A percentile compares a stretch with the other conserved stretches of the same genome.
Evolutionary conservation across 495 filamentous ascomycete species (phyloP).

Genomic region (Trichocladium antarcticum): DNA sequence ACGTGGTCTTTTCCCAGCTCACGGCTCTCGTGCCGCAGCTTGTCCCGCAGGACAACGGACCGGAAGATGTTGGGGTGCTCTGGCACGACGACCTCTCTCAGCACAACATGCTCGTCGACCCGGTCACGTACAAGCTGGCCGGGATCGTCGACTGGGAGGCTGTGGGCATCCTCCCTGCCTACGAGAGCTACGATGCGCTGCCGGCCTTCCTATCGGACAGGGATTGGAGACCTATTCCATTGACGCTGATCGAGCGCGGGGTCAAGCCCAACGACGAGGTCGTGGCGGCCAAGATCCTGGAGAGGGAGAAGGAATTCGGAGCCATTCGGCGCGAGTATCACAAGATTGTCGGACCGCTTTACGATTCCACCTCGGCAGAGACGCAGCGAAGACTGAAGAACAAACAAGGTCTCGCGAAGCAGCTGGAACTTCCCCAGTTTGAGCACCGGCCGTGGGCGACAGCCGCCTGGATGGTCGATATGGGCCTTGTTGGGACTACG

Average conservation of each 20-base stretch:
- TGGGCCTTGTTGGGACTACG: background rate
- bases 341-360: conserved; percentile 3
- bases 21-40: conserved; percentile 1
- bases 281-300: background rate
- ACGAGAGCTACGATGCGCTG: conserved; percentile 57
- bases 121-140: conserved; percentile 15
- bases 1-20: conserved; percentile 3
- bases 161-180: conserved; percentile 49
- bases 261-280: conserved; percentile 1
- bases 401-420: conserved; percentile 2
- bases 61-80: conserved; percentile 11
- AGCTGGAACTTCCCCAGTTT: conserved; percentile 3
- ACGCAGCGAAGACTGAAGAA: background rate
- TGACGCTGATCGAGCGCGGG: background rate
- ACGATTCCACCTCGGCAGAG: background rate
- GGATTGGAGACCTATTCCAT: conserved; percentile 39
- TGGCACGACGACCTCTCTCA: conserved; percentile 22
- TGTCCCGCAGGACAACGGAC: conserved; percentile 3
- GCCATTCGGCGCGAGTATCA: background rate
- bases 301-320: conserved; percentile 2
- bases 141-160: conserved; percentile 30
- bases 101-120: conserved; percentile 19
- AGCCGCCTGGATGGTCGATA: conserved; percentile 1
- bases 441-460: conserved; percentile 11
- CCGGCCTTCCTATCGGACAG: conserved; percentile 55